Percentiles rank a stretch among this genome's conserved stretches.
Conservation (phyloP, 1,139 yeast species). For the Trichomonascaceae sp. region DNA sequence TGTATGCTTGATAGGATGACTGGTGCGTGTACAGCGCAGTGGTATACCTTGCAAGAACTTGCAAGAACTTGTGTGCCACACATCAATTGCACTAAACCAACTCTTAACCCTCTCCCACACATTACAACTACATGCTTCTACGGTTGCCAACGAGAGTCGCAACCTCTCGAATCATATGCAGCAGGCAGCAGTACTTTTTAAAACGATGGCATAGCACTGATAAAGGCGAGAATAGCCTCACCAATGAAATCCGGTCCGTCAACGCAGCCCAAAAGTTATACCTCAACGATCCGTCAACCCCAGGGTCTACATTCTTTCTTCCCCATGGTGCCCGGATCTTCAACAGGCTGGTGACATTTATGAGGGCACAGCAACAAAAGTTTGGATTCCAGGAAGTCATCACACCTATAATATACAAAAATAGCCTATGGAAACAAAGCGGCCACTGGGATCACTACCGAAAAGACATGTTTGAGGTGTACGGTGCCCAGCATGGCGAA, state of each 20-base stretch:
- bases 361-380: conserved; percentile 70
- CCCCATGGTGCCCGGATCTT: conserved; percentile 87
- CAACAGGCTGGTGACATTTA: conserved; percentile 63
- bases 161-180: too few relatives aligned
- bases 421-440: conserved; percentile 74
- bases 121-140: too few relatives aligned
- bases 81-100: too few relatives aligned
- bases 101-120: too few relatives aligned
- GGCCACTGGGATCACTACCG: conserved; percentile 96
- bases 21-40: too few relatives aligned
- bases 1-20: too few relatives aligned
- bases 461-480: conserved; percentile 84
- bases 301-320: conserved; percentile 79
- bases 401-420: conserved; percentile 82
- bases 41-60: too few relatives aligned
- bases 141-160: too few relatives aligned
- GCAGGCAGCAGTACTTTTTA: too few relatives aligned
- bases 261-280: conserved; percentile 47
- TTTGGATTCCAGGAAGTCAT: conserved; percentile 89
- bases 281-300: conserved; percentile 65
- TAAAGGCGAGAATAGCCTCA: too few relatives aligned
- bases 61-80: too few relatives aligned
- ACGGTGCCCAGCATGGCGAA: conserved; percentile 20
- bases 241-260: conserved; percentile 8
- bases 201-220: too few relatives aligned